Evolutionary conservation across 2,329 filamentous ascomycete species (phyloP), one percentile per base, ranked within the genome.

Genomic region (Exophiala lecanii-corni): DNA sequence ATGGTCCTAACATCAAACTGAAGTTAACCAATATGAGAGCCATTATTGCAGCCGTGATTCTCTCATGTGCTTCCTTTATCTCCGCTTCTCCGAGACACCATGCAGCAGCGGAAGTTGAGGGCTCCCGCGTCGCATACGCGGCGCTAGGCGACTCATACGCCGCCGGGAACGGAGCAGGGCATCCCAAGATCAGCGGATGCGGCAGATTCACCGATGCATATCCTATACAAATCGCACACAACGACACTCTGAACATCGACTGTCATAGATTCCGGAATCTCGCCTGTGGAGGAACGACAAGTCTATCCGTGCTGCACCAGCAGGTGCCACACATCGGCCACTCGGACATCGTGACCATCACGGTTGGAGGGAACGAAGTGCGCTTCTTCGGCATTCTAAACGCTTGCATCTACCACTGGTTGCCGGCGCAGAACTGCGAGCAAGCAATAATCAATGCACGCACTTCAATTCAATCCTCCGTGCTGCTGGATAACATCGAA

Each of bases 141-240:
- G 50, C 57, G 2, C 37, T 60, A 9, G 57, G 57, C 18, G 57
- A 60, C 39, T 58, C 56, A 2, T 60, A 60, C 36, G 53, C 57
- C 15, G 46, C 57, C 6, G 57, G 57, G 5, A 49, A 53, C 26
- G 57, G 54, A 25, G 57, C 56, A 13, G 57, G 57, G 4, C 33
- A 28, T 7, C 42, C 45, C 28, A 26, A 35, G 9, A 45, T 47
- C 23, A 26, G 35, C 9, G 32, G 41, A 13, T 59, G 57, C 39
- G 56, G 54, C 25, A 44, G 48, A 19, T 59, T 54, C 32, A 52
- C 48, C 3, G 53, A 51, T n/a, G 50, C 56, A 19, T 60, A 60
- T 41, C 55, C 57, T 2, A 49, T 51, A 10, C 55, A 56, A 28
- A 31, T 60, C 13, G 52, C 43, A 32, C 49, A 46, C 37, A 41